These are phyloP conservation scores for Dactylellina sp. DNA, from an alignment of 2,329 filamentous ascomycete species.

Conservation along the genomic window DNA sequence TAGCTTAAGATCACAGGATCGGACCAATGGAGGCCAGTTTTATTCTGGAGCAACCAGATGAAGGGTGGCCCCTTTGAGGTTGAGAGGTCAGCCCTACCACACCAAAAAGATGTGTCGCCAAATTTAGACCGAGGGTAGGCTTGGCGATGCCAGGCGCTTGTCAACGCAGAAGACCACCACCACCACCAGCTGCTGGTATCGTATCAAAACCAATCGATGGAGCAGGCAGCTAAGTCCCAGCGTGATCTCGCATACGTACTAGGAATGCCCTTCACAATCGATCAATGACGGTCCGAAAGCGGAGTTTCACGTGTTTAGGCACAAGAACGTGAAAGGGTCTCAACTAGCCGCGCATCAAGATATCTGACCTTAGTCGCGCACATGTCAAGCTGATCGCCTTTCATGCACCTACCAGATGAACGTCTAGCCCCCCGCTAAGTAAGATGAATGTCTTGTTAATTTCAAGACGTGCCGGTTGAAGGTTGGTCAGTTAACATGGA, in stretches of 20 bases:
- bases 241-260: too few relatives aligned
- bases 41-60: too few relatives aligned
- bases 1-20: neutral
- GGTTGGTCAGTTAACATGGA: neutral
- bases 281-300: neutral
- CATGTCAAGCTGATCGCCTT: slow-evolving; percentile 19
- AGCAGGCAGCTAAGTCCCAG: neutral
- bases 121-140: slow-evolving; percentile 36
- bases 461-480: slow-evolving; percentile 1
- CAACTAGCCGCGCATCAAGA: slow-evolving; percentile 40
- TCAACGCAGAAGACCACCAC: slow-evolving; percentile 12
- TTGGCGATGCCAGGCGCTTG: slow-evolving; percentile 47
- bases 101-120: slow-evolving; percentile 38
- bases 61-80: too few relatives aligned
- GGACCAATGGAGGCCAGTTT: slow-evolving; percentile 29
- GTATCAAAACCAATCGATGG: neutral
- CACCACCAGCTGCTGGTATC: neutral
- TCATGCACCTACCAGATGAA: slow-evolving; percentile 28
- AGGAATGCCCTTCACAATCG: neutral
- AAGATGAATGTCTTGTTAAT: neutral
- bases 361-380: slow-evolving; percentile 30
- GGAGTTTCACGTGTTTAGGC: slow-evolving; percentile 37
- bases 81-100: slow-evolving; percentile 51
- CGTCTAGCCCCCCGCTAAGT: neutral
- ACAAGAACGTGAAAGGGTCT: slow-evolving; percentile 1